phyloP scores from a whole-genome alignment of 129 eudicot genomes.

The Tanacetum coccineum region DNA sequence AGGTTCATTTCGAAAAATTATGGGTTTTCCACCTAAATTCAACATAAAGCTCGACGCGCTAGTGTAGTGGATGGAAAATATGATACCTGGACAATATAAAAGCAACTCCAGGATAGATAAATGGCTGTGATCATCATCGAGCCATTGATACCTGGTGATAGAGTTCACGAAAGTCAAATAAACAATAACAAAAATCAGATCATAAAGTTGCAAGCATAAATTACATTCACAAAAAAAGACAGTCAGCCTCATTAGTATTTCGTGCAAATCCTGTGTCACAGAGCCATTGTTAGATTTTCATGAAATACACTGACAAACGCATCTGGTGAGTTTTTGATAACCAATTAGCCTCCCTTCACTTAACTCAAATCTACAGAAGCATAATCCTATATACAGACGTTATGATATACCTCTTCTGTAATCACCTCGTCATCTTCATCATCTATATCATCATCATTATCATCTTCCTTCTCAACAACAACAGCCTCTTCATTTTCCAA shows the following conservation, averaged over 20 bases:
- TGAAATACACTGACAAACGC: not conserved
- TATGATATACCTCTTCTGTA: slow-evolving; percentile 77
- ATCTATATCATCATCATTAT: slow-evolving; percentile 37
- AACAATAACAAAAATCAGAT: not conserved
- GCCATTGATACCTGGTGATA: too few species aligned
- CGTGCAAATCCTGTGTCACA: too few species aligned
- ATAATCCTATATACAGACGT: not conserved
- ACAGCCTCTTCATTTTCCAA: slow-evolving; percentile 71
- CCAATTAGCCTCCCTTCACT: not conserved
- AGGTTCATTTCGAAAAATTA: too few species aligned
- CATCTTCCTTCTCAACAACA: slow-evolving; percentile 46
- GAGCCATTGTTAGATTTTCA: slow-evolving; percentile 5
- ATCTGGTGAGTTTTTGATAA: not conserved
- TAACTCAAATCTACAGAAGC: not conserved
- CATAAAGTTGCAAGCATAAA: slow-evolving; percentile 11
- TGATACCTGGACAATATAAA: too few species aligned
- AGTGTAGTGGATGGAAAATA: too few species aligned
- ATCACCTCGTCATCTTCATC: slow-evolving; percentile 66
- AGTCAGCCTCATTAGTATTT: too few species aligned
- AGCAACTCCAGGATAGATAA: too few species aligned
- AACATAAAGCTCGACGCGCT: too few species aligned
- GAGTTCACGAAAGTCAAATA: not conserved
- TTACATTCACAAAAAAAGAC: slow-evolving; percentile 78
- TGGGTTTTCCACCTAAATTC: too few species aligned
- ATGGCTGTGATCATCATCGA: too few species aligned